A percentile compares a stretch with the other conserved stretches of the same genome.
phyloP scores from a whole-genome alignment of 179 eudicot genomes.

The Beta lomatogona region DNA sequence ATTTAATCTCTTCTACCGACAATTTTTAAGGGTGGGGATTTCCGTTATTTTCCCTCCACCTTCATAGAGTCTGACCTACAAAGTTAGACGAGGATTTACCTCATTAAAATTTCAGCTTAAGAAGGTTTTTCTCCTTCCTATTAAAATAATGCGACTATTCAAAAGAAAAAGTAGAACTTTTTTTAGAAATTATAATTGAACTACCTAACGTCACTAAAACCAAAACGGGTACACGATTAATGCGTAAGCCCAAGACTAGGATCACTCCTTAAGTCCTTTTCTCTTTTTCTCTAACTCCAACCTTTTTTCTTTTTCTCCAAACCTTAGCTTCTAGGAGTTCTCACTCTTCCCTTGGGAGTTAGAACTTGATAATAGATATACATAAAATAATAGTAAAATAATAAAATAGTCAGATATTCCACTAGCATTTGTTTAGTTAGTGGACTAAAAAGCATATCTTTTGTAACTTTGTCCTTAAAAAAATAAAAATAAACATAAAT shows the following conservation, averaged over 20 bases:
- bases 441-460: slow-evolving; percentile 1
- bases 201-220: slow-evolving; percentile 16
- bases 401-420: not conserved
- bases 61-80: too few relatives aligned
- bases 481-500: not conserved
- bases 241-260: slow-evolving; percentile 21
- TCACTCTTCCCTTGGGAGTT: not conserved
- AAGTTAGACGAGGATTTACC: too few relatives aligned
- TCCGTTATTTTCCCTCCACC: too few relatives aligned
- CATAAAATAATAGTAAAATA: not conserved
- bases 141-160: not conserved
- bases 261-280: not conserved
- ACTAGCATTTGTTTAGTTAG: slow-evolving; percentile 10
- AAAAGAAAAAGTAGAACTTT: not conserved
- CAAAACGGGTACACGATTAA: slow-evolving; percentile 2
- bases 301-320: not conserved
- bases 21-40: too few relatives aligned
- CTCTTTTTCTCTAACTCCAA: not conserved
- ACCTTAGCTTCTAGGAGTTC: slow-evolving; percentile 5
- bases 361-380: not conserved
- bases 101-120: too few relatives aligned
- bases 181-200: not conserved
- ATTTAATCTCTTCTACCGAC: too few relatives aligned
- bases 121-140: too few relatives aligned
- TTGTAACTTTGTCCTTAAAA: not conserved